Evolutionary conservation across 2,329 filamentous ascomycete species (phyloP).

Genomic region (Aspergillus oerlinghausenensis): DNA sequence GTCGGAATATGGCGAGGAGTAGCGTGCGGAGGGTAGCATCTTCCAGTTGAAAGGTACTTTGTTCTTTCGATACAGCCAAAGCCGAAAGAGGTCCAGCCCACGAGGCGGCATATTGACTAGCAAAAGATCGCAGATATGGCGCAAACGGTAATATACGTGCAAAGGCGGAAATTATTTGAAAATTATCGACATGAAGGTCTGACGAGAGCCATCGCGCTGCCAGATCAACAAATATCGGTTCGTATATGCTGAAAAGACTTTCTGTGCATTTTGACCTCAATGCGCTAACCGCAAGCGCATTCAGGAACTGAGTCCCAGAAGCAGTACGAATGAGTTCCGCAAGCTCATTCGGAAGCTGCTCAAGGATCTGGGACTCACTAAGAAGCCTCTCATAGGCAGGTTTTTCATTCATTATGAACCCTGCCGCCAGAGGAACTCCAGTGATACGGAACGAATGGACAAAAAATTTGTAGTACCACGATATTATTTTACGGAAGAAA

Average conservation of each 20-base stretch:
- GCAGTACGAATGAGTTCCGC: conserved; percentile 61
- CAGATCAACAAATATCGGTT: conserved; percentile 72
- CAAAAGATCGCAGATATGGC: conserved; percentile 70
- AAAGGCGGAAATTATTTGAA: conserved; percentile 63
- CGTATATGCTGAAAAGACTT: conserved; percentile 68
- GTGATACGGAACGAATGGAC: conserved; percentile 24
- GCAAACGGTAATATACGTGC: conserved; percentile 77
- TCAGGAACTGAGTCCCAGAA: conserved; percentile 62
- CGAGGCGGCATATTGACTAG: conserved; percentile 48
- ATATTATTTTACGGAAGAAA: conserved; percentile 28
- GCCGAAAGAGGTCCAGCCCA: conserved; percentile 30
- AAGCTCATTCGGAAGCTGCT: conserved; percentile 66
- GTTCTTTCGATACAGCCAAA: conserved; percentile 27
- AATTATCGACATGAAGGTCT: conserved; percentile 29
- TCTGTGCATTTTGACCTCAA: conserved; percentile 68
- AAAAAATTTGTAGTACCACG: conserved; percentile 18
- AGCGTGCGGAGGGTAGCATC: conserved; percentile 39
- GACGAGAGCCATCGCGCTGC: conserved; percentile 69
- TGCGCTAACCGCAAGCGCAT: conserved; percentile 64
- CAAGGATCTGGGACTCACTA: conserved; percentile 47
- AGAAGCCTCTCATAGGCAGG: conserved; percentile 49
- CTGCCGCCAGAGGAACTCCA: conserved; percentile 32
- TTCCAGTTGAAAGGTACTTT: conserved; percentile 30
- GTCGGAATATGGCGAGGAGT: conserved; percentile 69
- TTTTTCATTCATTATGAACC: conserved; percentile 35